Conservation (phyloP, 345 rosid species). For the Gossypium anomalum region DNA sequence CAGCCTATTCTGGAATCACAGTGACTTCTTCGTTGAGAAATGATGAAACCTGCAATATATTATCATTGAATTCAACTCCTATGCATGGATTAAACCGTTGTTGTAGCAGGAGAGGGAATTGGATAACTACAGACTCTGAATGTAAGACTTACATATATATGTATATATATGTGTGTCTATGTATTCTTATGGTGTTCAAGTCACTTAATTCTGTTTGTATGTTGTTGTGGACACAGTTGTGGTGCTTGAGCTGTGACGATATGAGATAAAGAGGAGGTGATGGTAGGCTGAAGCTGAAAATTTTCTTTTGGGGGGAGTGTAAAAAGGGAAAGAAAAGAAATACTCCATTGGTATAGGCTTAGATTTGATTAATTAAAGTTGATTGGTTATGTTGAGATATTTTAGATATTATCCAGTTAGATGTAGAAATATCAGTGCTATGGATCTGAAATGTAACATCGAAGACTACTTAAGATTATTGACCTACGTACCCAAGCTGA, state of each 20-base stretch:
- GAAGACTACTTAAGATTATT: background rate
- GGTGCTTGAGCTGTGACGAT: conserved; percentile 71
- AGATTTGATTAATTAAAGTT: background rate
- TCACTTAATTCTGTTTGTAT: background rate
- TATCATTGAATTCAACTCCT: conserved; percentile 44
- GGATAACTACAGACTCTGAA: conserved; percentile 94
- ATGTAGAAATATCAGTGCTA: background rate
- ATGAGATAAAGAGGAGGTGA: conserved; percentile 20
- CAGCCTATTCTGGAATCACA: conserved; percentile 45
- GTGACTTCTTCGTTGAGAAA: conserved; percentile 43
- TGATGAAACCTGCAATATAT: conserved; percentile 22
- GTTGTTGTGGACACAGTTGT: conserved; percentile 48
- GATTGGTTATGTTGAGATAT: background rate
- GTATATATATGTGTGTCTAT: background rate
- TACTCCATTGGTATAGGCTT: background rate
- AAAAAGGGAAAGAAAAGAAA: background rate
- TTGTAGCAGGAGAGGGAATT: conserved; percentile 50
- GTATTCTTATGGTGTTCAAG: background rate
- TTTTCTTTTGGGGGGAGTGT: background rate
- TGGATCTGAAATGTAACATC: conserved; percentile 2
- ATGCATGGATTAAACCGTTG: conserved; percentile 22
- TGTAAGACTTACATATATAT: conserved; percentile 38
- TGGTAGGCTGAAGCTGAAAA: background rate
- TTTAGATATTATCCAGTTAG: background rate
- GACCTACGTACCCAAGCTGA: background rate